These are phyloP conservation scores for Citrullus amarus DNA, from an alignment of 306 rosid genomes.

Conservation along the genomic window DNA sequence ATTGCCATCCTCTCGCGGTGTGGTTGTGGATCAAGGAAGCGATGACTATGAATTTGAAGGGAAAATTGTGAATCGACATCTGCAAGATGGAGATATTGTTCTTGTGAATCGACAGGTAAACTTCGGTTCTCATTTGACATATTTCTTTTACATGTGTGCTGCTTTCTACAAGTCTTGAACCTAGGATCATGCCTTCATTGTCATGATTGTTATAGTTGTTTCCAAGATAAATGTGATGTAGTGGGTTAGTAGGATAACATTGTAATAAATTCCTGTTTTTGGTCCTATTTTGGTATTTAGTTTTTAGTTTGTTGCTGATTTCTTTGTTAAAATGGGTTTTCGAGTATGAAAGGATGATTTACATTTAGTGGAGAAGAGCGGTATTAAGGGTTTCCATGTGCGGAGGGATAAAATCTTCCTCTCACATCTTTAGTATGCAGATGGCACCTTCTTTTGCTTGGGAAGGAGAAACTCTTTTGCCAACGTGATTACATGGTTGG, in stretches of 20 bases:
- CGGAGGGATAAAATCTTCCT: not conserved
- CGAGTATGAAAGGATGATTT: not conserved
- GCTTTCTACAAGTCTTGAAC: not conserved
- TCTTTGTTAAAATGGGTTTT: not conserved
- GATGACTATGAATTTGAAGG: constrained; percentile 65
- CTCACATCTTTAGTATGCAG: not conserved
- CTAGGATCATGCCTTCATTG: not conserved
- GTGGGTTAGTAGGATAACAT: not conserved
- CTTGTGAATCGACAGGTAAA: constrained; percentile 92
- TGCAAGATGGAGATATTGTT: constrained; percentile 88
- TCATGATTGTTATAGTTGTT: not conserved
- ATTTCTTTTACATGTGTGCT: constrained; percentile 10
- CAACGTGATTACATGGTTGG: too few relatives aligned
- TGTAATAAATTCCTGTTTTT: not conserved
- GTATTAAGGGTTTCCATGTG: not conserved
- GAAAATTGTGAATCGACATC: constrained; percentile 76
- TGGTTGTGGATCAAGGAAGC: constrained; percentile 45
- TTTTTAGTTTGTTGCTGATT: not conserved
- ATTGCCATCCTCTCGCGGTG: constrained; percentile 68
- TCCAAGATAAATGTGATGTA: not conserved
- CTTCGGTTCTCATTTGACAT: not conserved
- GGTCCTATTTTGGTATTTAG: not conserved
- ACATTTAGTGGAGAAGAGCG: not conserved
- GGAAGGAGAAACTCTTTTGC: not conserved
- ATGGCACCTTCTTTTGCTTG: not conserved